Evolutionary conservation across 2,329 filamentous ascomycete species (phyloP).

Genomic region (Hypoxylon sp.): DNA sequence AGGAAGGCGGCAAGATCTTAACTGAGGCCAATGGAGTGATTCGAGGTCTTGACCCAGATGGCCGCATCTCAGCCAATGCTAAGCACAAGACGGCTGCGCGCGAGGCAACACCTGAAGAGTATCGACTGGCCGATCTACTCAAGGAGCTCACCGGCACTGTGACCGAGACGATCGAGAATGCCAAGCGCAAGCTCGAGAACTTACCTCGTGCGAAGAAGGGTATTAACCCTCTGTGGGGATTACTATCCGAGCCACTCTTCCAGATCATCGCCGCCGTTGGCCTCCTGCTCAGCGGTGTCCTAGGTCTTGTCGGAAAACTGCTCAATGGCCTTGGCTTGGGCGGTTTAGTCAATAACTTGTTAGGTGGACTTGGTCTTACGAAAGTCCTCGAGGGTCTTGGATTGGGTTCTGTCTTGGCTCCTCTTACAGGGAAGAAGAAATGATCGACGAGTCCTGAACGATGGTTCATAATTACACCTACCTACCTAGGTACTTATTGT

Average conservation of each 20-base stretch:
- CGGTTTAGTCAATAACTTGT: slow-evolving; percentile 80
- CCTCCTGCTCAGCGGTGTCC: slow-evolving; percentile 82
- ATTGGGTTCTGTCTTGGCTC: slow-evolving; percentile 62
- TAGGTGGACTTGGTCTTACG: slow-evolving; percentile 81
- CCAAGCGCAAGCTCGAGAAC: slow-evolving; percentile 87
- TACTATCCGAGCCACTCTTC: slow-evolving; percentile 86
- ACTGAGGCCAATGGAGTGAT: slow-evolving; percentile 89
- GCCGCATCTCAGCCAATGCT: slow-evolving; percentile 84
- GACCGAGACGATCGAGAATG: slow-evolving; percentile 84
- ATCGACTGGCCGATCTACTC: slow-evolving; percentile 83
- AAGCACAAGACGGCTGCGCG: slow-evolving; percentile 82
- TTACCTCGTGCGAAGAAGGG: slow-evolving; percentile 97
- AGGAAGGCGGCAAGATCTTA: slow-evolving; percentile 84
- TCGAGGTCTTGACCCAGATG: slow-evolving; percentile 89
- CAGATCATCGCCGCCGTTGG: slow-evolving; percentile 94
- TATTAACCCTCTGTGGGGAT: slow-evolving; percentile 88
- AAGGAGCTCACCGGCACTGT: slow-evolving; percentile 89
- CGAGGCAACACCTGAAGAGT: slow-evolving; percentile 86
- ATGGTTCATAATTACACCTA: no score
- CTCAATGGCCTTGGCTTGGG: slow-evolving; percentile 86
- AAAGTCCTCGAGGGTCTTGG: slow-evolving; percentile 82
- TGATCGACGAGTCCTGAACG: slow-evolving; percentile 23
- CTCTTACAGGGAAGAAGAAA: slow-evolving; percentile 60
- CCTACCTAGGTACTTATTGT: background rate
- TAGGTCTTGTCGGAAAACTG: slow-evolving; percentile 85